These are phyloP conservation scores for Cladosporium velox DNA, from an alignment of 2,329 filamentous ascomycete genomes.

Conservation along the genomic window DNA sequence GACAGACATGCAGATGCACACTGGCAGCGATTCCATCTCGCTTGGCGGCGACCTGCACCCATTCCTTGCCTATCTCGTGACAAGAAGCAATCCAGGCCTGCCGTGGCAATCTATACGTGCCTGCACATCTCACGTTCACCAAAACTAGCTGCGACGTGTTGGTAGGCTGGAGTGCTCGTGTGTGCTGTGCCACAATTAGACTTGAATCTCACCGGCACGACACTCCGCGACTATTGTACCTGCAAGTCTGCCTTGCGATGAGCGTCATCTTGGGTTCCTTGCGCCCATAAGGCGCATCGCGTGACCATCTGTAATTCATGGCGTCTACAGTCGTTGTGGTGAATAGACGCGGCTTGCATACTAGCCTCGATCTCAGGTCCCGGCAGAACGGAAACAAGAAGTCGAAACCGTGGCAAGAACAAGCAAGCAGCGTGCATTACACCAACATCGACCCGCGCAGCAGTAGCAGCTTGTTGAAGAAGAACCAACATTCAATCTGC, in stretches of 20 bases:
- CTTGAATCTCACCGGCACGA: slow-evolving; percentile 10
- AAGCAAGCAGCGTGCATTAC: neutral
- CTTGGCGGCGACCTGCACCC: slow-evolving; percentile 8
- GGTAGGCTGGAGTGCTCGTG: neutral
- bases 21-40: neutral
- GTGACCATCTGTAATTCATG: neutral
- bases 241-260: neutral
- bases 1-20: neutral
- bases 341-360: neutral
- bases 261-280: neutral
- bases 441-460: neutral
- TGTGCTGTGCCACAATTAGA: slow-evolving; percentile 10
- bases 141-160: neutral
- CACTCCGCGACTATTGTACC: slow-evolving; percentile 6
- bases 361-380: neutral
- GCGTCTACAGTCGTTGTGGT: neutral
- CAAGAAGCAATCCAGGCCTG: slow-evolving; percentile 18
- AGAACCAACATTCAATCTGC: neutral
- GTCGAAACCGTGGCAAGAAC: neutral
- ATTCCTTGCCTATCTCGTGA: slow-evolving; percentile 14
- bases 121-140: neutral
- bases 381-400: neutral
- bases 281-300: neutral
- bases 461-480: neutral
- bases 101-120: neutral